Base-by-base conservation (phyloP, 2,329 filamentous ascomycete genomes). In the Lithohypha guttulata region DNA sequence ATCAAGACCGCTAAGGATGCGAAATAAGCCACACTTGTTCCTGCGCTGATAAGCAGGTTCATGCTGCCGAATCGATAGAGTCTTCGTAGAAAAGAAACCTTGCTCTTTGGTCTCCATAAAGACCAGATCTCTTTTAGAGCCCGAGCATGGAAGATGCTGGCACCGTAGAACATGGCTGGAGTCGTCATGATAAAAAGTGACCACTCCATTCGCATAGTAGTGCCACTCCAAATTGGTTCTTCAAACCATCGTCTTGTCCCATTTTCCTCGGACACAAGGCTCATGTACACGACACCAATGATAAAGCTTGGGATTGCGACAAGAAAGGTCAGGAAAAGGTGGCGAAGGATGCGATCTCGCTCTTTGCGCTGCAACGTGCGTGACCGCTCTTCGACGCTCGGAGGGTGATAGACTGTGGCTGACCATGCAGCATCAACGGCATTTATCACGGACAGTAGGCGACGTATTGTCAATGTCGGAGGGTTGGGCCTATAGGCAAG, bases 61-160 rank as follows among this genome's bases (percentile, higher is more conserved):
- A 95, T 95, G 64, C 86, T 94, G 7, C 87, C 87, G 53, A 95
- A 95, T n/a, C 82, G 78, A 58, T 86, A 85, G 54, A 95, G 87
- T 11, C 87, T 71, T 50, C 80, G 73, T n/a, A 83, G 52, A 3
- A 93, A 56, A 0, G 84, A 82, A 1, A 79, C 79, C 23, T 71
- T 74, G 55, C 84, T 93, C 19, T 77, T 74, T 2, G 66, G 76
- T 17, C 81, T 72, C 87, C 87, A 95, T 46, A 94, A 66, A 0
- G 77, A 70, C 44, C 69, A 69, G 9, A 95, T 63, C 52, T 94
- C 87, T 56, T 86, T 91, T 49, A 86, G 56, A 1, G 84, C 82
- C 25, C 83, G 73, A 10, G 69, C 59, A 54, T 95, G 89, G 58
- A 95, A 95, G 2, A 86, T 69, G 56, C 93, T 84, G 1, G 87